phyloP scores from a whole-genome alignment of 1,284 basidiomycete genomes.

The Anthracocystis walkeri region DNA sequence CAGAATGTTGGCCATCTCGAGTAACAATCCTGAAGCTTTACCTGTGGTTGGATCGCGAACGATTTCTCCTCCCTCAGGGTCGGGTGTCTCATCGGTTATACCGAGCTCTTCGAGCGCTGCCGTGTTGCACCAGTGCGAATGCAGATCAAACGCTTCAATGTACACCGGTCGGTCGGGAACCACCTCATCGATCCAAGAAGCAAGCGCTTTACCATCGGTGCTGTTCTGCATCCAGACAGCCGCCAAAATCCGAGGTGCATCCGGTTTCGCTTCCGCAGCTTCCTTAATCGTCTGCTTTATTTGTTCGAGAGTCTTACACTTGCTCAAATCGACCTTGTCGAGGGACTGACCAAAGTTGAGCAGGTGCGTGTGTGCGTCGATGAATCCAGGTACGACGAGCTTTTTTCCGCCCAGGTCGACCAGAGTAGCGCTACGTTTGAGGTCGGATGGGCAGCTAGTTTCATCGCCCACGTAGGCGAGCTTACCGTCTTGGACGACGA shows the following conservation, averaged over 20 bases:
- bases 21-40: slow-evolving; percentile 37
- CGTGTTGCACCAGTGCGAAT: slow-evolving; percentile 49
- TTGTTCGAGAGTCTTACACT: slow-evolving; percentile 43
- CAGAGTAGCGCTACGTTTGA: slow-evolving; percentile 5
- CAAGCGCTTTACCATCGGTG: slow-evolving; percentile 35
- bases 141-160: slow-evolving; percentile 42
- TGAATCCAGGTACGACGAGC: slow-evolving; percentile 50
- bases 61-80: slow-evolving; percentile 48
- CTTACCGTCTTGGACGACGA: slow-evolving; percentile 28
- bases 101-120: slow-evolving; percentile 45
- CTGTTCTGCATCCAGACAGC: slow-evolving; percentile 50
- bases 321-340: slow-evolving; percentile 46
- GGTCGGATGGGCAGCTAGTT: slow-evolving; percentile 9
- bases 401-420: slow-evolving; percentile 38
- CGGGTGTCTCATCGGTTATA: slow-evolving; percentile 36
- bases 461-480: slow-evolving; percentile 37
- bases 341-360: slow-evolving; percentile 48
- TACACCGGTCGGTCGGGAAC: slow-evolving; percentile 48
- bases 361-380: slow-evolving; percentile 51
- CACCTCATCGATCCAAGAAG: slow-evolving; percentile 39
- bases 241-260: slow-evolving; percentile 39
- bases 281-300: slow-evolving; percentile 39
- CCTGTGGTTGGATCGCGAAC: slow-evolving; percentile 35
- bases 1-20: slow-evolving; percentile 46
- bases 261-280: slow-evolving; percentile 35